Evolutionary conservation across 352 stramenopile species (phyloP), one percentile per base, ranked within the genome.

Genomic region (Globisporangium mamillatum): DNA sequence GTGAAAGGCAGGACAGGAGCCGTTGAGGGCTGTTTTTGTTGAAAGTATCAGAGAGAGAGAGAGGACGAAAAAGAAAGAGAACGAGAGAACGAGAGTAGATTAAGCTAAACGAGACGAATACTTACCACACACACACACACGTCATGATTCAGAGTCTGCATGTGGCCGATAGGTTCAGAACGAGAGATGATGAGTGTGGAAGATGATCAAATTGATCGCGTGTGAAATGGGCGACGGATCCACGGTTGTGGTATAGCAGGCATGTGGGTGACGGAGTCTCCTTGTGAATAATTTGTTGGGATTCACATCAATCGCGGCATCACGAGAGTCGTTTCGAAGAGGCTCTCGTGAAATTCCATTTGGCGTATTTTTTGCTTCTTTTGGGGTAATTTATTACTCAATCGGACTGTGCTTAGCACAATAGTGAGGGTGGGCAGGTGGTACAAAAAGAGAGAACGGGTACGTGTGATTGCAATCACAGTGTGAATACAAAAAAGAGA

Each of bases 101-200:
- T 61, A 61, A 59, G 24, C 55, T 61, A 61, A 61, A 46, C 46
- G 29, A 61, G 20, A 61, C 55, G 29, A 61, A n/a, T 46, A 61
- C 55, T 61, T 41, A 61, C 32, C 32, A 38, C 32, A 38, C 32
- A 38, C 32, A 29, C 50, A 53, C 44, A 18, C 18, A 54, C 6
- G 25, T 12, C 38, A 46, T 46, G 38, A 20, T 18, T 20, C 12
- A 44, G 36, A 44, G 36, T 16, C 36, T 44, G 10, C 36, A 18
- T 16, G 36, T 44, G 36, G 4, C 29, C 29, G 29, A 32, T 32
- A 32, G 29, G 38, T 18, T 46, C 12, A 46, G 38, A 46, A 46
- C 16, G 38, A 46, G 12, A 46, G 12, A 16, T 46, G 38, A 20
- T 46, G 32, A 38, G 38, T 46, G 4, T 5, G 14, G 12, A 16